Conservation (phyloP, 2,329 filamentous ascomycete species). For the Botrytis deweyae region DNA sequence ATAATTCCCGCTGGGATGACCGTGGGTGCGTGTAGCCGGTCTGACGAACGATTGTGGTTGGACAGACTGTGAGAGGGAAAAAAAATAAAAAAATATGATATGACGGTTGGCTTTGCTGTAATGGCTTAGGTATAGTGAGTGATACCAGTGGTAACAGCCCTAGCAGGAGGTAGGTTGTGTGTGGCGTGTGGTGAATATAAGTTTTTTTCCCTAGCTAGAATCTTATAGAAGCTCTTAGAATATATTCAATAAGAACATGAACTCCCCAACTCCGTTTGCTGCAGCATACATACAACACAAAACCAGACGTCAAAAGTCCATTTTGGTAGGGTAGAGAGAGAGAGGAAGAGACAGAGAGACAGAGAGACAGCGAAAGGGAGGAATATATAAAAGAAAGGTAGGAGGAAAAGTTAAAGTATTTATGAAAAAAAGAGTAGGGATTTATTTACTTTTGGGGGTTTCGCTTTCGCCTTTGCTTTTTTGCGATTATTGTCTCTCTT, state of each 20-base stretch:
- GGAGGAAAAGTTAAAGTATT: not conserved
- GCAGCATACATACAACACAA: not conserved
- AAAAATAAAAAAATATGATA: not conserved
- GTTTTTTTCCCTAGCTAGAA: slow-evolving; percentile 16
- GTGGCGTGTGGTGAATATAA: slow-evolving; percentile 10
- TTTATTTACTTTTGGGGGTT: not conserved
- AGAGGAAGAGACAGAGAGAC: not conserved
- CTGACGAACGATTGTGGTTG: slow-evolving; percentile 20
- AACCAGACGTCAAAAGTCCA: not conserved
- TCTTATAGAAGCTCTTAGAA: slow-evolving; percentile 16
- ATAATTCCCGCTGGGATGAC: slow-evolving; percentile 21
- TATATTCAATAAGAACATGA: not conserved
- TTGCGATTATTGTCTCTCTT: not conserved
- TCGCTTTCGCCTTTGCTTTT: not conserved
- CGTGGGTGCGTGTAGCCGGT: slow-evolving; percentile 20
- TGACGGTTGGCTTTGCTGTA: not conserved
- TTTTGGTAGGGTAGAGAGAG: not conserved
- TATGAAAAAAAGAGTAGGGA: not conserved
- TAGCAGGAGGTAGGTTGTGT: not conserved
- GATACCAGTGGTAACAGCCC: not conserved
- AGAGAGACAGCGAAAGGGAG: not conserved
- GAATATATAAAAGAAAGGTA: no score
- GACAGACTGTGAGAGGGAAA: slow-evolving; percentile 3
- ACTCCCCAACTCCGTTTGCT: not conserved
- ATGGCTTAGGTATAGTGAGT: slow-evolving; percentile 1